Evolutionary conservation across 371 early-diverging fungal genomes (phyloP).

Genomic region (Apophysomyces trapeziformis): DNA sequence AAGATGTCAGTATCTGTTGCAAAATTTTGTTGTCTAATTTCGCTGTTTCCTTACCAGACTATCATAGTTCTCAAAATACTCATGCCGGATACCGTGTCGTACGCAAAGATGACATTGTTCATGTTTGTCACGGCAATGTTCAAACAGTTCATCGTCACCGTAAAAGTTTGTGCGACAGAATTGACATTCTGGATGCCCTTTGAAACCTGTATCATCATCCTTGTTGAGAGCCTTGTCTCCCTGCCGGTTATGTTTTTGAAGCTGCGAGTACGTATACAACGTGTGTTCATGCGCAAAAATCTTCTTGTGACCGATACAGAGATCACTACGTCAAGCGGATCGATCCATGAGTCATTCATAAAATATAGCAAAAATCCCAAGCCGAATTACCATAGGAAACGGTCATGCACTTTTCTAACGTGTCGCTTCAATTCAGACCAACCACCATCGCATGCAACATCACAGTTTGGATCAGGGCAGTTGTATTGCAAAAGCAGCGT

Average conservation of each 20-base stretch:
- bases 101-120: conserved; percentile 94
- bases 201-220: conserved; percentile 77
- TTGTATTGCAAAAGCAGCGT: conserved; percentile 77
- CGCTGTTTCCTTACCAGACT: conserved; percentile 61
- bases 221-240: conserved; percentile 64
- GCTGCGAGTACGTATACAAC: conserved; percentile 70
- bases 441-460: conserved; percentile 69
- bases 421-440: conserved; percentile 87
- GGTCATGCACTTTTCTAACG: conserved; percentile 73
- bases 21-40: neutral
- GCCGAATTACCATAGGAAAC: conserved; percentile 71
- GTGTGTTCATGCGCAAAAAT: conserved; percentile 90
- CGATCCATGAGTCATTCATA: neutral
- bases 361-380: neutral
- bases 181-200: conserved; percentile 91
- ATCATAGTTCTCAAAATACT: conserved; percentile 86
- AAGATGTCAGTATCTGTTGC: neutral
- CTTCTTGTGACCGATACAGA: conserved; percentile 88
- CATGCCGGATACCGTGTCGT: conserved; percentile 73
- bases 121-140: conserved; percentile 93
- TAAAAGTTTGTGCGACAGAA: conserved; percentile 87
- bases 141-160: conserved; percentile 88
- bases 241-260: conserved; percentile 70
- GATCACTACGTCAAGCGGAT: conserved; percentile 60
- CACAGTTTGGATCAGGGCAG: conserved; percentile 85